Evolutionary conservation across 176 grass and related monocot genomes (phyloP).

Genomic region (Ensete ventricosum): DNA sequence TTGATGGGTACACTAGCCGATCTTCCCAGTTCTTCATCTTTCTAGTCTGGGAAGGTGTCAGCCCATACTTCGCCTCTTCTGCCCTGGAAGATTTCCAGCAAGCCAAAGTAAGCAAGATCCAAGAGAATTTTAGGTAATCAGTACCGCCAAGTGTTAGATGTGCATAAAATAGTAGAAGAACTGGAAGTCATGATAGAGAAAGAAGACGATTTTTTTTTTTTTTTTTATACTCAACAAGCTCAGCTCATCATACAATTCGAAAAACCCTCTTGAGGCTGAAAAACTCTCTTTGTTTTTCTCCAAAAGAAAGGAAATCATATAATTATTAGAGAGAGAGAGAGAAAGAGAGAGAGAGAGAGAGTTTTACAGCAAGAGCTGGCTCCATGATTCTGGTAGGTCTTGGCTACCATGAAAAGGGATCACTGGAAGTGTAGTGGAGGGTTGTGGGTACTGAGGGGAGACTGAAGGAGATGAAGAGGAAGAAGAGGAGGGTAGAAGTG

Average conservation of each 20-base stretch:
- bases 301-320: too few relatives aligned
- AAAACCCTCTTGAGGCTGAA: not conserved
- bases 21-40: slow-evolving; percentile 33
- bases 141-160: not conserved
- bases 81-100: not conserved
- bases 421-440: slow-evolving; percentile 10
- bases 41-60: slow-evolving; percentile 22
- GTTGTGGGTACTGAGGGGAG: slow-evolving; percentile 24
- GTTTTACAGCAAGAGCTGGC: slow-evolving; percentile 68
- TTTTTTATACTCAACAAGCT: too few relatives aligned
- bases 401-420: slow-evolving; percentile 27
- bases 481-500: slow-evolving; percentile 46
- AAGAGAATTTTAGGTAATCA: too few relatives aligned
- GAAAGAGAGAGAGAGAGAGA: slow-evolving; percentile 3
- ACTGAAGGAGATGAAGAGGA: slow-evolving; percentile 54
- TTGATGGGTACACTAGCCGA: slow-evolving; percentile 28
- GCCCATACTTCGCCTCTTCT: slow-evolving; percentile 2
- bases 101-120: too few relatives aligned
- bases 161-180: not conserved
- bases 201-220: too few relatives aligned
- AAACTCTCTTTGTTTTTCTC: too few relatives aligned
- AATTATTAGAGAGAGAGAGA: too few relatives aligned
- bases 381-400: slow-evolving; percentile 57
- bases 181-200: too few relatives aligned
- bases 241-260: not conserved